Conservation (phyloP, 2,329 filamentous ascomycete species). For the Fonsecaea pedrosoi region DNA sequence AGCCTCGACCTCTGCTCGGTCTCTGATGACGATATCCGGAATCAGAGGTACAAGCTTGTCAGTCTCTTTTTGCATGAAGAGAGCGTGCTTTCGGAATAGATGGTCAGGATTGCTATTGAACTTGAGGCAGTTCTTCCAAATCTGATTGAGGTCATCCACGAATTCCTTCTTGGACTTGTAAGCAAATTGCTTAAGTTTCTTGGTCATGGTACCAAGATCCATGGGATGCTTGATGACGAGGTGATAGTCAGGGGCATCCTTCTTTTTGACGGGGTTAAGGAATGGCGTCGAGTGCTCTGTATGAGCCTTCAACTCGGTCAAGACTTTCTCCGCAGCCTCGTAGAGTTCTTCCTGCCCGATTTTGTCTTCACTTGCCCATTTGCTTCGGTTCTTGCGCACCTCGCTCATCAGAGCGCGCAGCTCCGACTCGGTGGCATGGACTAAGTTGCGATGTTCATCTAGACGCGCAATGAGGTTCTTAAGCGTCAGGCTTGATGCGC, state of each 20-base stretch:
- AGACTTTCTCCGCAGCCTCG: slow-evolving; percentile 93
- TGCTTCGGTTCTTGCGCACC: slow-evolving; percentile 95
- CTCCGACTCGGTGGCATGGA: slow-evolving; percentile 90
- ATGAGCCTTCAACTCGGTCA: slow-evolving; percentile 95
- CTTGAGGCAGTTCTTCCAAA: slow-evolving; percentile 95
- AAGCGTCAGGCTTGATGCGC: slow-evolving; percentile 91
- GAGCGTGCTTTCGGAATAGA: slow-evolving; percentile 86
- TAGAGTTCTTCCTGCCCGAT: slow-evolving; percentile 98
- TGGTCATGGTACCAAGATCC: slow-evolving; percentile 97
- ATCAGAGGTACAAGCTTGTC: slow-evolving; percentile 96
- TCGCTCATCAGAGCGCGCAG: slow-evolving; percentile 93
- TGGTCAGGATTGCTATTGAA: slow-evolving; percentile 93
- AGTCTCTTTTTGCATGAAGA: slow-evolving; percentile 96
- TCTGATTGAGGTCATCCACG: slow-evolving; percentile 88
- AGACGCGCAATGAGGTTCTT: slow-evolving; percentile 97
- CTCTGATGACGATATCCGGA: slow-evolving; percentile 86
- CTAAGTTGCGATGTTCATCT: slow-evolving; percentile 87
- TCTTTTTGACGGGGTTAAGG: slow-evolving; percentile 90
- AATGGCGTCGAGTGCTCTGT: slow-evolving; percentile 98
- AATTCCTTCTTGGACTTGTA: slow-evolving; percentile 95
- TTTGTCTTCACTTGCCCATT: slow-evolving; percentile 98
- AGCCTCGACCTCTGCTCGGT: slow-evolving; percentile 91
- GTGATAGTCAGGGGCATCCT: slow-evolving; percentile 95
- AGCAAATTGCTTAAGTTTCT: slow-evolving; percentile 82
- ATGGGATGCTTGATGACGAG: slow-evolving; percentile 82